Base-by-base conservation (phyloP, 2,329 filamentous ascomycete genomes). In the Ascosphaera apis region DNA sequence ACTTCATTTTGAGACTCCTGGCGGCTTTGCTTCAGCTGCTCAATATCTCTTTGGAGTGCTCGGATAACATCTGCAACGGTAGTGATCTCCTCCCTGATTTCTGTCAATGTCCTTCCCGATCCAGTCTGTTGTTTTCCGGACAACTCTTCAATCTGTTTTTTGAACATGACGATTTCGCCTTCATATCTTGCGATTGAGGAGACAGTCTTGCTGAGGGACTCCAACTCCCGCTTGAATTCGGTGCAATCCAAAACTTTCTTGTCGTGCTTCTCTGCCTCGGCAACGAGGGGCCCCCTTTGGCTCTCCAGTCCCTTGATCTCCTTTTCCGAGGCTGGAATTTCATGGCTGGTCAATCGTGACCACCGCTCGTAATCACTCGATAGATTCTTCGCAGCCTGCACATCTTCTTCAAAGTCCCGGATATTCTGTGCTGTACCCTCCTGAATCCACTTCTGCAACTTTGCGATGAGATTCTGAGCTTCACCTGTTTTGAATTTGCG, bases 71-170 rank as follows among this genome's bases (percentile, higher is more conserved):
- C 79, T 15, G 67, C 67, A 38, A 75, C 65, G 13, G 60, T 56
- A 34, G 71, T 70, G 41, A 83, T 69, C 34, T 83, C 69, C 36
- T 79, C 73, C 45, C 88, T 78, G 36, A 95, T 83, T 44, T 88
- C 79, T 37, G 91, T 79, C 4, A 82, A 66, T 19, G 78, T 79
- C 41, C 80, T 71, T 11, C 69, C 67, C 7, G 65, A 53, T 9
- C 69, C 67, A 11, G 74, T 69, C 47, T 76, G 72, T 49, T 93
- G 78, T 44, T 83, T 82, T 6, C 72, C 72, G 39, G 70, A 64
- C 35, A 92, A 67, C 37, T 78, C 72, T 38, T 76, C 64, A 35
- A 93, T 76, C 51, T 92, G 77, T 28, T 58, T 57, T 46, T 79
- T 69, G 3, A 80, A 72, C 27, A 74, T 72, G 33, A 63, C 62